Conservation (phyloP, 305 asterid genomes). For the Nicotiana rustica region DNA sequence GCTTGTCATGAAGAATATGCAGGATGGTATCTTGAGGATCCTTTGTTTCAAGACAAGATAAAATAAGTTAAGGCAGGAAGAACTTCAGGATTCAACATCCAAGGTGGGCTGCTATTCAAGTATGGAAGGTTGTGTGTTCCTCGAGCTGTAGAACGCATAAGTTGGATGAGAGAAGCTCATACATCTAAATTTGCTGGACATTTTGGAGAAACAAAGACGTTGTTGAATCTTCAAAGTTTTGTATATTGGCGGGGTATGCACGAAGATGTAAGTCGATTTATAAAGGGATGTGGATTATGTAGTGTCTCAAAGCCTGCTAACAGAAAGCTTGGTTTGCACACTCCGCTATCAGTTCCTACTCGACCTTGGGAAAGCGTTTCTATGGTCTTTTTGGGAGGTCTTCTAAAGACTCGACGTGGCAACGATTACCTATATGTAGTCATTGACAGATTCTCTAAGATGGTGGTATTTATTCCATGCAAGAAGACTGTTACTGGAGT, state of each 20-base stretch:
- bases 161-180: not conserved
- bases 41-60: not conserved
- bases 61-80: not conserved
- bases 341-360: not conserved
- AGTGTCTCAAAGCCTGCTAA: not conserved
- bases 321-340: not conserved
- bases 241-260: not conserved
- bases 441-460: not conserved
- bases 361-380: not conserved
- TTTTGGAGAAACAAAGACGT: not conserved
- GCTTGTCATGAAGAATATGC: not conserved
- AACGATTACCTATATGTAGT: not conserved
- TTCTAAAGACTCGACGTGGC: not conserved
- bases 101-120: not conserved
- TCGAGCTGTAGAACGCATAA: not conserved
- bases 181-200: not conserved
- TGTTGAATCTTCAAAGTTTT: not conserved
- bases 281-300: not conserved
- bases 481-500: not conserved
- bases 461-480: not conserved
- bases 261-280: not conserved
- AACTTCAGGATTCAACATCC: not conserved
- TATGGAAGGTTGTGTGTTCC: not conserved
- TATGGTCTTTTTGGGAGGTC: not conserved
- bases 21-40: not conserved